Conservation (phyloP, 2,329 filamentous ascomycete genomes). For the Talaromyces sp. region DNA sequence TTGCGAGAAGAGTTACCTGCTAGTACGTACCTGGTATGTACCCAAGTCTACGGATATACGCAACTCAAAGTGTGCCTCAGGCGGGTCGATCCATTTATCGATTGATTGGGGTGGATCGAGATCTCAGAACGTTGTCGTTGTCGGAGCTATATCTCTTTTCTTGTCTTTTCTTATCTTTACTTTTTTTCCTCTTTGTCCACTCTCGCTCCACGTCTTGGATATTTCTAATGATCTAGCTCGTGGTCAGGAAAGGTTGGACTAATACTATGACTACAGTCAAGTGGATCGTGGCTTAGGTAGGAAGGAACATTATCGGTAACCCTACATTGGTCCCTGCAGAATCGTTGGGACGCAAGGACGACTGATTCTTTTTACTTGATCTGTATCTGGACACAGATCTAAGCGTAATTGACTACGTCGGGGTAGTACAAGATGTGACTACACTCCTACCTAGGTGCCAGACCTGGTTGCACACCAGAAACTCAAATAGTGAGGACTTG, state of each 20-base stretch:
- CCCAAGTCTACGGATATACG: not conserved
- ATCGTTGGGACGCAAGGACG: conserved; percentile 7
- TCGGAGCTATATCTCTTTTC: not conserved
- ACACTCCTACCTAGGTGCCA: not conserved
- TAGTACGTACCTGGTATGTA: not conserved
- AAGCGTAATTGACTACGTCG: not conserved
- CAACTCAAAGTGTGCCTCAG: not conserved
- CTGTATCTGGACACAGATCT: not conserved
- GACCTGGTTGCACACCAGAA: not conserved
- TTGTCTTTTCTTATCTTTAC: not conserved
- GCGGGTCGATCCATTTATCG: not conserved
- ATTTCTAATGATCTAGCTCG: not conserved
- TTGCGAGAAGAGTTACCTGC: not conserved
- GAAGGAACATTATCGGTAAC: not conserved
- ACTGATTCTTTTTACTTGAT: not conserved
- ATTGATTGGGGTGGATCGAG: no score
- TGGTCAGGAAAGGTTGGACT: not conserved
- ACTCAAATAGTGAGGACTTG: not conserved
- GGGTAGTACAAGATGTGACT: not conserved
- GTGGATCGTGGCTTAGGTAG: not conserved
- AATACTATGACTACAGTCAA: not conserved
- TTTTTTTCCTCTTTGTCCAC: not conserved
- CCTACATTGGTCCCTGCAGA: conserved; percentile 4
- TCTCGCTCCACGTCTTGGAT: not conserved
- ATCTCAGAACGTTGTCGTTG: conserved; percentile 6